Evolutionary conservation across 139 green algal genomes (phyloP), one percentile per base, ranked within the genome.

Genomic region (Protoeuglena noctilucae): DNA sequence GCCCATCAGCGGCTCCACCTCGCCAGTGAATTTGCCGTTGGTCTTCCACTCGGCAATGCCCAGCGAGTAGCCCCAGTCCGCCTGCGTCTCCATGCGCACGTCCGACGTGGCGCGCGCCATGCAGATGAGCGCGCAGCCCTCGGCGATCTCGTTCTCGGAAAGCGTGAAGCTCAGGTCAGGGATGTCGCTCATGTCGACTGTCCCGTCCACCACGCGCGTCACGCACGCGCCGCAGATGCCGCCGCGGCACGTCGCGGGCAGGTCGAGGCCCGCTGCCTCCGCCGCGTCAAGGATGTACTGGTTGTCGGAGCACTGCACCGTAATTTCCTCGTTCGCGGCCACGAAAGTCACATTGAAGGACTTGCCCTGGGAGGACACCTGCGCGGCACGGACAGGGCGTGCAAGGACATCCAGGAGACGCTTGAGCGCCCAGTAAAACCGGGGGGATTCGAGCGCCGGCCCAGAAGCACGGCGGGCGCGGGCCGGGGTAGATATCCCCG

Each of bases 281-380:
- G 74, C 86, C 28, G 80, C 76, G 48, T 93, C 79, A 12, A 96
- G 69, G 24, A 96, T 89, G 70, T 96, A 96, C 39, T 64, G 70
- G 62, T 89, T 67, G 61, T 89, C 70, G 2, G 61, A 68, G 62
- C 66, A 75, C 1, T 72, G 48, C 1, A 88, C 62, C 1, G 61
- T 45, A 27, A 52, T 48, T 26, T 78, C 58, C 1, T 80, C 79
- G 12, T 64, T 67, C 7, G 64, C 63, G 1, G 70, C 84, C 4
- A 87, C 28, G 28, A 93, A 89, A 1, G 65, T 75, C 2, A 91
- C 19, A 16, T 72, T 84, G 45, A 64, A 79, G 23, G 68, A 58
- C 17, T 50, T 60, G 56, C 69, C 67, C 67, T n/a, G n/a, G n/a
- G n/a, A n/a, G n/a, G n/a, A n/a, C n/a, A n/a, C n/a, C n/a, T n/a